phyloP scores from a whole-genome alignment of 2,329 filamentous ascomycete genomes.

The Aureobasidium namibiae region DNA sequence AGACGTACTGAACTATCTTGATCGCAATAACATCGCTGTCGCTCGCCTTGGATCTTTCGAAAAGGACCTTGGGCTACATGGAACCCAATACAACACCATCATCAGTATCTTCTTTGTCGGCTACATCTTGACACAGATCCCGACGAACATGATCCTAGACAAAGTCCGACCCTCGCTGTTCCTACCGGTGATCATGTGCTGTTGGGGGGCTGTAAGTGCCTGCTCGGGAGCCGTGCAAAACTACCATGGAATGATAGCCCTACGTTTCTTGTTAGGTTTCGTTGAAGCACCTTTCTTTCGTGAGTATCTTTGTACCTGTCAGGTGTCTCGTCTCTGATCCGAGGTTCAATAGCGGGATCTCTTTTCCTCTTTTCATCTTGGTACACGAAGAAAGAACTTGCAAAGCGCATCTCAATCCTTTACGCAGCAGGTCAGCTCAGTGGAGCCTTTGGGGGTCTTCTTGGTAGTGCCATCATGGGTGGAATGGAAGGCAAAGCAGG shows the following conservation, averaged over 20 bases:
- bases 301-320: background rate
- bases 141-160: conserved; percentile 30
- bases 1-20: conserved; percentile 62
- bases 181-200: conserved; percentile 24
- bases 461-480: conserved; percentile 21
- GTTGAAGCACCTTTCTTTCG: conserved; percentile 37
- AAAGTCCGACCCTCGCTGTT: conserved; percentile 28
- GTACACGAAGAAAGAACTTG: conserved; percentile 51
- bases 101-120: conserved; percentile 51
- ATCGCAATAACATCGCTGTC: conserved; percentile 50
- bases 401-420: conserved; percentile 41
- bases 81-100: conserved; percentile 50
- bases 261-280: conserved; percentile 33
- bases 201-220: conserved; percentile 32
- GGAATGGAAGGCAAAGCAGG: conserved; percentile 31
- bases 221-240: conserved; percentile 27
- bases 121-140: conserved; percentile 51
- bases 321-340: background rate
- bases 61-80: conserved; percentile 44
- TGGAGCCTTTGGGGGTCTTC: conserved; percentile 44
- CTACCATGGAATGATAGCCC: conserved; percentile 28
- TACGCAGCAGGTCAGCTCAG: conserved; percentile 39
- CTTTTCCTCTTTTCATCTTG: conserved; percentile 34
- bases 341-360: conserved; percentile 25
- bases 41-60: conserved; percentile 53